Conservation (phyloP, 225 moss, liverwort and hornwort genomes). For the Sphagnum tenellum region DNA sequence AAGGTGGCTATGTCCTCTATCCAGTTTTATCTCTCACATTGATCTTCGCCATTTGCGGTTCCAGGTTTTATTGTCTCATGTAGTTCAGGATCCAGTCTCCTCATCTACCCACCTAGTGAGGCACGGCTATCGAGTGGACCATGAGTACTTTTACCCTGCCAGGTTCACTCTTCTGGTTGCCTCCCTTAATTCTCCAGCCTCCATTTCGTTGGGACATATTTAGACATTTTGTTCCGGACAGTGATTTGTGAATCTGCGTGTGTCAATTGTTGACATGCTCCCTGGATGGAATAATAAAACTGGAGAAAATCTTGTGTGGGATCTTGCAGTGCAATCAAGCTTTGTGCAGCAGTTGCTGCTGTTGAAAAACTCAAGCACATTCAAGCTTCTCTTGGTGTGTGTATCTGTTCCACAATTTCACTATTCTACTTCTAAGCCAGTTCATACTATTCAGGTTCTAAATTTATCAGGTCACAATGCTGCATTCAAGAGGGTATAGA, state of each 20-base stretch:
- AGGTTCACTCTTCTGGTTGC: slow-evolving; percentile 22
- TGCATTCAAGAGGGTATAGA: no score
- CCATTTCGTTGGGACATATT: background rate
- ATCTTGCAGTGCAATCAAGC: slow-evolving; percentile 59
- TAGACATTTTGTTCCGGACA: no score
- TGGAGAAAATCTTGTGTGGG: no score
- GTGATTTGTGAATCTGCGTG: no score
- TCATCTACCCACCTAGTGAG: slow-evolving; percentile 27
- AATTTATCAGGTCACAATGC: no score
- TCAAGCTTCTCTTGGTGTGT: slow-evolving; percentile 30
- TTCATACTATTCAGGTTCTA: no score
- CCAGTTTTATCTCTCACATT: no score
- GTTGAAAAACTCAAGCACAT: slow-evolving; percentile 48
- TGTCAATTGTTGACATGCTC: no score
- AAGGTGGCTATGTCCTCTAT: no score
- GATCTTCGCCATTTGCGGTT: slow-evolving; percentile 14
- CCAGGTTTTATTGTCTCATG: slow-evolving; percentile 57
- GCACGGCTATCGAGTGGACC: slow-evolving; percentile 72
- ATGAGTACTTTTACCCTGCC: slow-evolving; percentile 79
- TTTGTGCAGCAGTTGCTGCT: slow-evolving; percentile 63
- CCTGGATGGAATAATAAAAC: no score
- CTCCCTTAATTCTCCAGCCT: background rate
- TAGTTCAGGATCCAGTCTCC: slow-evolving; percentile 14
- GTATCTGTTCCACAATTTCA: no score
- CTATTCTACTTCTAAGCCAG: no score